Evolutionary conservation across 345 rosid species (phyloP).

Genomic region (Syzygium oleosum): DNA sequence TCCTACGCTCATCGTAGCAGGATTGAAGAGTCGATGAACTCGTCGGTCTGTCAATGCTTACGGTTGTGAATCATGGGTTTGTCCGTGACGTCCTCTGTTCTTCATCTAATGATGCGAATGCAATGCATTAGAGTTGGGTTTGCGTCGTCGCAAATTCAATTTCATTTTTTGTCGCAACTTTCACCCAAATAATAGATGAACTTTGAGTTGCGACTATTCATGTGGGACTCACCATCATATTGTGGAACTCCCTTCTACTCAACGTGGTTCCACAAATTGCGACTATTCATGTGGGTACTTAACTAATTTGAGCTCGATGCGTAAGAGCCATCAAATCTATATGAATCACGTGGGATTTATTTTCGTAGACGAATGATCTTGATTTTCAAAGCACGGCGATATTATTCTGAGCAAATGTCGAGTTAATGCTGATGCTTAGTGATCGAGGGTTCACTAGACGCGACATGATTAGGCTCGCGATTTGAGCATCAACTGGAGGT

Average conservation of each 20-base stretch:
- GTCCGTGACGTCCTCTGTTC: not conserved
- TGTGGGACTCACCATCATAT: not conserved
- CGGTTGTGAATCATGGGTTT: not conserved
- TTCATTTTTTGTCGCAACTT: too few species aligned
- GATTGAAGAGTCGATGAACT: not conserved
- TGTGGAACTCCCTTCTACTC: not conserved
- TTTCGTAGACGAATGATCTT: not conserved
- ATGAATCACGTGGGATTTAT: not conserved
- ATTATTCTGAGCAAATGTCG: not conserved
- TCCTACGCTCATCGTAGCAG: not conserved
- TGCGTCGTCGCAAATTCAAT: too few species aligned
- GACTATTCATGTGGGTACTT: not conserved
- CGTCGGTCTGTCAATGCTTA: not conserved
- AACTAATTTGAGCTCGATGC: not conserved
- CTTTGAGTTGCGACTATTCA: not conserved
- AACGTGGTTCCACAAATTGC: not conserved
- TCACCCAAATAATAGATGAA: not conserved
- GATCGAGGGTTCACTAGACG: not conserved
- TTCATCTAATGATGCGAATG: not conserved
- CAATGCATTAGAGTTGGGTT: not conserved
- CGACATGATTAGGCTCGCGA: not conserved
- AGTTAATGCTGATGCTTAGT: not conserved
- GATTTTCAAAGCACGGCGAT: not conserved
- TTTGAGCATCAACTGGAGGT: not conserved
- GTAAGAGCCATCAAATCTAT: not conserved